phyloP scores from a whole-genome alignment of 2,329 filamentous ascomycete genomes.

The Penicillium sp. region DNA sequence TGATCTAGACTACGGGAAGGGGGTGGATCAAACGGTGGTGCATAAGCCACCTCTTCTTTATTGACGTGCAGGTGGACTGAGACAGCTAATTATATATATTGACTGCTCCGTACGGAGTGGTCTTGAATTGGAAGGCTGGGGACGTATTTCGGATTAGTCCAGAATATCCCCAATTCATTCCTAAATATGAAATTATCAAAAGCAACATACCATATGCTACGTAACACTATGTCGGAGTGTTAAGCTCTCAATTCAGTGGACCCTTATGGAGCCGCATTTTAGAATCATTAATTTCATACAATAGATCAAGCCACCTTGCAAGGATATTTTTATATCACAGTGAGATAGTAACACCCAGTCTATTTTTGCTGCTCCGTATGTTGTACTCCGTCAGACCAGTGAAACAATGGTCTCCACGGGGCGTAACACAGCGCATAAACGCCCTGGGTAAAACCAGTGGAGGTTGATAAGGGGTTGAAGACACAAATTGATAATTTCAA shows the following conservation, averaged over 20 bases:
- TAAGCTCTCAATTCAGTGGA: neutral
- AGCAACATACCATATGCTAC: neutral
- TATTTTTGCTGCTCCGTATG: neutral
- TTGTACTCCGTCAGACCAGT: neutral
- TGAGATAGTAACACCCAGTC: neutral
- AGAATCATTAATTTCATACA: slow-evolving; percentile 7
- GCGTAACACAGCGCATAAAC: neutral
- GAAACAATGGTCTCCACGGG: neutral
- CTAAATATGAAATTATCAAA: neutral
- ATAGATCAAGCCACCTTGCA: slow-evolving; percentile 8
- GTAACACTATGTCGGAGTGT: neutral
- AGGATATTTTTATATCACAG: slow-evolving; percentile 3
- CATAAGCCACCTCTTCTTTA: slow-evolving; percentile 4
- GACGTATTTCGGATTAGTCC: neutral
- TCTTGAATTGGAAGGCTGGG: neutral
- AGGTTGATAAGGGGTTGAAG: neutral
- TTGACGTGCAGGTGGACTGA: slow-evolving; percentile 1
- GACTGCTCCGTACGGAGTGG: neutral
- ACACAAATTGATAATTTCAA: neutral
- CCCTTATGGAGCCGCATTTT: neutral
- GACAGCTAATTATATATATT: neutral
- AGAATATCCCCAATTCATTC: neutral
- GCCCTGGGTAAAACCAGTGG: neutral
- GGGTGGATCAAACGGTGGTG: slow-evolving; percentile 4
- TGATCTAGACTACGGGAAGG: neutral